Percentiles rank a stretch among this genome's conserved stretches.
phyloP scores from a whole-genome alignment of 805 yeast genomes.

The Metschnikowia sp. region DNA sequence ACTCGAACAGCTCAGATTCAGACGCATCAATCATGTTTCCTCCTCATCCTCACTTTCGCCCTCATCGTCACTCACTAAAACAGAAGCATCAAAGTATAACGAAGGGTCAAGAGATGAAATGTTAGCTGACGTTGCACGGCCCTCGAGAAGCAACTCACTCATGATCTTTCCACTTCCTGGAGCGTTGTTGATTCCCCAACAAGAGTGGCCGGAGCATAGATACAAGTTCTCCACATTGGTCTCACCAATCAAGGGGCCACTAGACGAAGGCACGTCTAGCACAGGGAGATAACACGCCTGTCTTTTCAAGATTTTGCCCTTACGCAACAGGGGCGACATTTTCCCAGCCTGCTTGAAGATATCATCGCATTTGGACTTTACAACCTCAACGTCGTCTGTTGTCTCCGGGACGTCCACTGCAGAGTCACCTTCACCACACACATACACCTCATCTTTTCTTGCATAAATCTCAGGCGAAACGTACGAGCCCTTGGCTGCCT shows the following conservation, averaged over 20 bases:
- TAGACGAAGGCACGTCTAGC: slow-evolving; percentile 83
- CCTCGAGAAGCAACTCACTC: slow-evolving; percentile 85
- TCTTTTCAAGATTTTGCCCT: slow-evolving; percentile 72
- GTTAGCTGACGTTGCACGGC: slow-evolving; percentile 73
- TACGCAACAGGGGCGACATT: slow-evolving; percentile 62
- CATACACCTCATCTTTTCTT: slow-evolving; percentile 90
- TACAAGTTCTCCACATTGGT: slow-evolving; percentile 79
- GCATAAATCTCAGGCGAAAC: slow-evolving; percentile 95
- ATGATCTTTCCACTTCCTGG: slow-evolving; percentile 94
- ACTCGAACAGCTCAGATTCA: background rate
- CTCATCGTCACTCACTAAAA: slow-evolving; percentile 31
- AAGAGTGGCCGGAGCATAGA: slow-evolving; percentile 90
- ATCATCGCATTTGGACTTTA: slow-evolving; percentile 82
- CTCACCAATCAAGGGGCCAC: slow-evolving; percentile 93
- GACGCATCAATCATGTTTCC: background rate
- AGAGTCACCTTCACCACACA: slow-evolving; percentile 96
- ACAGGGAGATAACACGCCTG: slow-evolving; percentile 98
- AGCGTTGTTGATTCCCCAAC: slow-evolving; percentile 98
- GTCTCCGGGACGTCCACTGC: slow-evolving; percentile 89
- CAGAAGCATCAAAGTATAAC: slow-evolving; percentile 75
- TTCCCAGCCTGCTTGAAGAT: slow-evolving; percentile 77
- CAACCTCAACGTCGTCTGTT: slow-evolving; percentile 89
- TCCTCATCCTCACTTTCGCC: slow-evolving; percentile 7
- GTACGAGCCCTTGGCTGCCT: slow-evolving; percentile 60
- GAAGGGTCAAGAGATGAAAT: slow-evolving; percentile 82